Base-by-base conservation (phyloP, 345 rosid genomes). In the Anacardium occidentale region DNA sequence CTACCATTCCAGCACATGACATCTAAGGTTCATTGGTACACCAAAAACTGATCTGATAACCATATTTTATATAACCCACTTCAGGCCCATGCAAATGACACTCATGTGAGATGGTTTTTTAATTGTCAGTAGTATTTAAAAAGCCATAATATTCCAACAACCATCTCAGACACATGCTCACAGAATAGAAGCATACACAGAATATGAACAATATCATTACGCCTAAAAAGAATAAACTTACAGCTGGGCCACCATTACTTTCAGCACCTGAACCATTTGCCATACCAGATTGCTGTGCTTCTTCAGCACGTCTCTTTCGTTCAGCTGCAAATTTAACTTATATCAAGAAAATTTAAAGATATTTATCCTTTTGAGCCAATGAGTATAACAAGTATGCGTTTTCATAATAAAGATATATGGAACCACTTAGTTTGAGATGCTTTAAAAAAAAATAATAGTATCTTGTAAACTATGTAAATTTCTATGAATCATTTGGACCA, bases 221-320 rank as follows among this genome's bases (percentile, higher is more conserved):
- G 42, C 8, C 5, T 37, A 37, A 7, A 37, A 37, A 37, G 48
- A 44, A 56, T 32, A 50, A 70, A 83, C 88, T 85, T 79, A 95
- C 99, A 54, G 84, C 67, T 54, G 86, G 83, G 52, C 69, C 84
- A 48, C 91, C 86, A 48, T 87, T 85, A 71, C 47, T 83, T 69
- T 81, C 88, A 70, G 81, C 52, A 77, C 80, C 62, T 66, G 90
- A 22, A 29, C 90, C 94, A 81, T 90, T 92, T 68, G 91, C 84
- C 73, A 69, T 71, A 60, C 83, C 78, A 70, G 91, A 71, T 68
- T 79, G 90, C 37, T 84, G 90, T 12, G 85, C 70, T 71, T 92
- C 99, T 79, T 94, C 98, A 29, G 32, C 32, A 3, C 88, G 90
- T 42, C 86, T 88, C 78, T 89, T 95, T 75, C 90, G 83, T 73